Evolutionary conservation across 106 monocot genomes (phyloP).

Genomic region (Vanilla planifolia): DNA sequence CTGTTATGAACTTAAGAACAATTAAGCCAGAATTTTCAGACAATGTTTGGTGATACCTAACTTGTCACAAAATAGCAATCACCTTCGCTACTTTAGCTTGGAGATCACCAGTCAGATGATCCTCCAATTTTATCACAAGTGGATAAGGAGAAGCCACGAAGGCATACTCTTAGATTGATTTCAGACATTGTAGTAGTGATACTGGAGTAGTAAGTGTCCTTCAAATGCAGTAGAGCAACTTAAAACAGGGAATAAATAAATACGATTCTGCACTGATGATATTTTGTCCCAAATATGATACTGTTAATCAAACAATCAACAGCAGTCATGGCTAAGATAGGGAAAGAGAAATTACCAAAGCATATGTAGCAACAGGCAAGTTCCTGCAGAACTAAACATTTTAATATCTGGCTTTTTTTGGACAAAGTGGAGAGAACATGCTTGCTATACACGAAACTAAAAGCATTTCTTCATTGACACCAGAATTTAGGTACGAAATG

Average conservation of each 20-base stretch:
- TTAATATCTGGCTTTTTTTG: too few species aligned
- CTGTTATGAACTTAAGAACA: conserved; percentile 11
- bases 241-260: not conserved
- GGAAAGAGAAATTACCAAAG: too few species aligned
- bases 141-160: conserved; percentile 19
- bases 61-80: not conserved
- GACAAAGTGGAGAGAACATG: too few species aligned
- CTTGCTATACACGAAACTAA: too few species aligned
- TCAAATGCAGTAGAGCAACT: not conserved
- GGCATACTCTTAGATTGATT: conserved; percentile 30
- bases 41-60: not conserved
- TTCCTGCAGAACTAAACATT: too few species aligned
- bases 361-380: too few species aligned
- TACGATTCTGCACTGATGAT: not conserved
- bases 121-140: conserved; percentile 28
- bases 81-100: conserved; percentile 33
- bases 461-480: too few species aligned
- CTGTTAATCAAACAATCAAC: too few species aligned
- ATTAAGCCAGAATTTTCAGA: not conserved
- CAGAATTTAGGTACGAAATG: too few species aligned
- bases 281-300: too few species aligned
- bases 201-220: conserved; percentile 33
- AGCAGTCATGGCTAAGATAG: too few species aligned
- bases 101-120: conserved; percentile 30
- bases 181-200: conserved; percentile 24